Evolutionary conservation across 1,284 basidiomycete species (phyloP), one percentile per base, ranked within the genome.

Genomic region (Marasmius fiardii): DNA sequence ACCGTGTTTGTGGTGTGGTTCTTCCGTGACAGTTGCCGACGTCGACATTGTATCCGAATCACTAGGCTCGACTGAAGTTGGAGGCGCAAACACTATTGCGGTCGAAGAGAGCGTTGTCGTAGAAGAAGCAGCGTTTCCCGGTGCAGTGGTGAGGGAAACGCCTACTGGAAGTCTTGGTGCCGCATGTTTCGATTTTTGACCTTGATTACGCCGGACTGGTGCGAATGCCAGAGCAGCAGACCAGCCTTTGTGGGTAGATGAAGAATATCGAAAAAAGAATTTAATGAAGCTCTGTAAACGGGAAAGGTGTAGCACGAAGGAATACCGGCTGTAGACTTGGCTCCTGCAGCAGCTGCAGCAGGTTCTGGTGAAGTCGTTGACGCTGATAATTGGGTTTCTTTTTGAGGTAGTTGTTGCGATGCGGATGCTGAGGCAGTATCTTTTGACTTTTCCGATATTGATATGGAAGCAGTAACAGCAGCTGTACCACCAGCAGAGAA

Each of bases 181-280:
- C 1, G 72, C 58, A 1, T 74, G 65, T 65, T 86, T 89, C 37
- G 77, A 57, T 65, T 89, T 91, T 61, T 73, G 74, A 37, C 71
- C 69, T 58, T 73, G 73, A 56, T 74, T 74, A 60, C 85, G 78
- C 52, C 88, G 81, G 47, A 90, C 79, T 45, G 90, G 90, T 16
- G 90, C 90, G 64, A 92, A 92, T 10, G 89, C 90, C 60, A 92
- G 85, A n/a, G 89, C 82, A 59, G 90, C 87, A 63, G 90, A 92
- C 90, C 90, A 92, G 71, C 83, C 88, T 90, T 75, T 60, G 60
- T 61, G 45, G 57, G 56, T 47, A 44, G 31, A 54, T 28, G 50
- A 51, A 59, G 41, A 54, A 57, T 55, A 58, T 60, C 64, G 62
- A 63, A 54, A 56, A 58, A 68, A 63, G 51, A 71, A 70, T 61